Percentiles rank a stretch among this genome's conserved stretches.
Evolutionary conservation across 805 yeast genomes (phyloP).

Genomic region (Starmerella sp.): DNA sequence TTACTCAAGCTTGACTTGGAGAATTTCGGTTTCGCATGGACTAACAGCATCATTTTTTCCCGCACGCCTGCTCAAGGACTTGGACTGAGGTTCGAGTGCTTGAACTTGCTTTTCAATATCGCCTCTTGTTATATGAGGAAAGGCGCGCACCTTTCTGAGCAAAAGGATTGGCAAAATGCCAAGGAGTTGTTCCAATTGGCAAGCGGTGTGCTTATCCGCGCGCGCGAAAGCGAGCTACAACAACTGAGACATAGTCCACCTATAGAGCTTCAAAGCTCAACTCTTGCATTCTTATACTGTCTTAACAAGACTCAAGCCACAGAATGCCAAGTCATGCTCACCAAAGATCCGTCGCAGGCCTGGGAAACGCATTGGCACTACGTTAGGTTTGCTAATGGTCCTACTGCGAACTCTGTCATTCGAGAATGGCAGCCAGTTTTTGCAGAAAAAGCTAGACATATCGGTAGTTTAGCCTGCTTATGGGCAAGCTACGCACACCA

Average conservation of each 20-base stretch:
- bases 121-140: conserved; percentile 52
- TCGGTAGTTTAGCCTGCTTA: background rate
- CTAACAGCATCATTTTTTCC: conserved; percentile 50
- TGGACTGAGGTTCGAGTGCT: conserved; percentile 49
- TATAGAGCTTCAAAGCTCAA: conserved; percentile 1
- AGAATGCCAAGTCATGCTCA: background rate
- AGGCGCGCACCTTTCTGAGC: conserved; percentile 34
- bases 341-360: background rate
- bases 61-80: conserved; percentile 36
- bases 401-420: background rate
- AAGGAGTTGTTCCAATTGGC: background rate
- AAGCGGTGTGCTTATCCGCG: background rate
- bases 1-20: background rate
- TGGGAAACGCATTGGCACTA: background rate
- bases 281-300: background rate
- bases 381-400: background rate
- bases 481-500: background rate
- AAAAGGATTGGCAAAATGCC: conserved; percentile 25
- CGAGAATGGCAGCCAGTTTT: background rate
- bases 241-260: conserved; percentile 2
- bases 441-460: background rate
- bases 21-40: conserved; percentile 41
- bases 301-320: background rate
- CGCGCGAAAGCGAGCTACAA: background rate
- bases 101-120: conserved; percentile 55